Evolutionary conservation across 2,329 filamentous ascomycete species (phyloP).

Genomic region (Colletotrichum lini): DNA sequence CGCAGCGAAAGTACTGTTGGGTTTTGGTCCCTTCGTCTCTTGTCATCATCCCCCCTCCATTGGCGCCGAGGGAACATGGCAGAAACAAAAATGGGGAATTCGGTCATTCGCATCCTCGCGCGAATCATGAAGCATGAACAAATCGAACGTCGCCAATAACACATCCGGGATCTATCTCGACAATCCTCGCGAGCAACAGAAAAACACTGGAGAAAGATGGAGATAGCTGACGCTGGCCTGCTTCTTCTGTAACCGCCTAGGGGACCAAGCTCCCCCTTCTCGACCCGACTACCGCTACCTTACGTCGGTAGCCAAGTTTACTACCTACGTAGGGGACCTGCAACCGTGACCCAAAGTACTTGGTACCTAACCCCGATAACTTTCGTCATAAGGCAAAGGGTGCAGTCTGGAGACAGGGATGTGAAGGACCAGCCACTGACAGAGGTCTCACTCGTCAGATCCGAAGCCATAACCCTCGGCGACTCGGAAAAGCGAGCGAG

Average conservation of each 20-base stretch:
- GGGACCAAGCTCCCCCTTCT: background rate
- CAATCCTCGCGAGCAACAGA: conserved; percentile 21
- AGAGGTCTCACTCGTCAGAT: conserved; percentile 27
- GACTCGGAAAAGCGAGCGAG: conserved; percentile 37
- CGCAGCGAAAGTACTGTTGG: conserved; percentile 1
- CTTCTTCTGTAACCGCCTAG: conserved; percentile 25
- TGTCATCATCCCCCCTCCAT: background rate
- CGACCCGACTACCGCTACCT: background rate
- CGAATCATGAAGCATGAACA: conserved; percentile 33
- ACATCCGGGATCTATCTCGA: conserved; percentile 18
- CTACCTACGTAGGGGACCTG: background rate
- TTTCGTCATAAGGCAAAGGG: conserved; percentile 30
- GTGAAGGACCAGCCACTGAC: conserved; percentile 1
- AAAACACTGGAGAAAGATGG: conserved; percentile 37
- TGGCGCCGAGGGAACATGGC: conserved; percentile 25
- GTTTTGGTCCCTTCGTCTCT: conserved; percentile 31
- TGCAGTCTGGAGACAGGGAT: background rate
- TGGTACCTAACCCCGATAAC: conserved; percentile 1
- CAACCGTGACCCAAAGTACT: conserved; percentile 3
- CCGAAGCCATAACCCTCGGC: conserved; percentile 32
- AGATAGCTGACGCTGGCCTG: conserved; percentile 21
- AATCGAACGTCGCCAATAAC: conserved; percentile 1
- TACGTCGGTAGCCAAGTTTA: too few relatives aligned
- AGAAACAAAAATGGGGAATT: conserved; percentile 38
- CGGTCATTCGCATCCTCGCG: conserved; percentile 35